Conservation (phyloP, 75 land plant genomes). For the Pinus tabuliformis region DNA sequence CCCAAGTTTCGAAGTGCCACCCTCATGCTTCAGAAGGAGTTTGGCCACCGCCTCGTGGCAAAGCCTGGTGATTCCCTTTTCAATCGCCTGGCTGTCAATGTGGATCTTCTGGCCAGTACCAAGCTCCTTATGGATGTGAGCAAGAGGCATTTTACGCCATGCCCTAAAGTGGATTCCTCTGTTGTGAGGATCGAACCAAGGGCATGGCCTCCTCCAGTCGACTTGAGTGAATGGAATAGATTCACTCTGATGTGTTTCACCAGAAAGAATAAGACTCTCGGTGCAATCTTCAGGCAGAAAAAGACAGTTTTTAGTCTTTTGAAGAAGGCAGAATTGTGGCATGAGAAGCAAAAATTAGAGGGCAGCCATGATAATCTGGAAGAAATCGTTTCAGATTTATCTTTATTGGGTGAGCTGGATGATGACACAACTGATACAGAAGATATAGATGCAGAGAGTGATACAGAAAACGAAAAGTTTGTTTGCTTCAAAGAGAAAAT, state of each 20-base stretch:
- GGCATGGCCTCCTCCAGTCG: conserved; percentile 35
- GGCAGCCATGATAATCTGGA: neutral
- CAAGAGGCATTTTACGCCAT: conserved; percentile 67
- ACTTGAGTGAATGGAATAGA: conserved; percentile 65
- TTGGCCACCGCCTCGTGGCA: conserved; percentile 67
- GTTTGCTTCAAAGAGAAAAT: conserved; percentile 54
- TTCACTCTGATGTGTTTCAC: conserved; percentile 66
- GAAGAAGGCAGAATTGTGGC: conserved; percentile 6
- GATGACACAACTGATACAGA: conserved; percentile 17
- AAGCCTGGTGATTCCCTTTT: conserved; percentile 74
- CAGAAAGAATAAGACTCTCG: conserved; percentile 79
- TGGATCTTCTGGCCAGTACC: conserved; percentile 53
- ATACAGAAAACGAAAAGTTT: conserved; percentile 12
- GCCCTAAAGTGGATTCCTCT: conserved; percentile 77
- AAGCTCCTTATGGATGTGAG: conserved; percentile 68
- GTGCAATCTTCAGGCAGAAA: conserved; percentile 79
- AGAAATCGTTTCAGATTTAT: neutral
- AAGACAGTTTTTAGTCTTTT: conserved; percentile 40
- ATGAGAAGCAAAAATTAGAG: neutral
- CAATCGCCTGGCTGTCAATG: conserved; percentile 74
- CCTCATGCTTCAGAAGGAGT: conserved; percentile 77
- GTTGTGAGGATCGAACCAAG: conserved; percentile 60
- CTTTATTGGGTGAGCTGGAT: conserved; percentile 8
- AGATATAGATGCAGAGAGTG: conserved; percentile 26
- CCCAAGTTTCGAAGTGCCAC: conserved; percentile 51